Evolutionary conservation across 2,329 filamentous ascomycete species (phyloP).

Genomic region (Raffaelea ambrosiae): DNA sequence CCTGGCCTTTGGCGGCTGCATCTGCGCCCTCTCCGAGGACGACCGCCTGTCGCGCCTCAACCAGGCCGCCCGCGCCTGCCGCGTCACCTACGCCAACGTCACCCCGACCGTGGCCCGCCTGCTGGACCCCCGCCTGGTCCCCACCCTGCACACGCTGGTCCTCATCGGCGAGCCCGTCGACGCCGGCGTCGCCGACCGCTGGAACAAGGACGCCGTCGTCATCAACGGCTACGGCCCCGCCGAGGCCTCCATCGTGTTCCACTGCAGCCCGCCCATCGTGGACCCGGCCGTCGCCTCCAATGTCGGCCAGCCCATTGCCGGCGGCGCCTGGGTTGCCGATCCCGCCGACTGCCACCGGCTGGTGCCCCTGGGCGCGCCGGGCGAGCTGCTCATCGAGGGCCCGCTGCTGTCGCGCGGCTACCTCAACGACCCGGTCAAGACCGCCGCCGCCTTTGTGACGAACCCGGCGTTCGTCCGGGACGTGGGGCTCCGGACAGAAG

Average conservation of each 20-base stretch:
- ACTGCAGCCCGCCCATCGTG: conserved; percentile 5
- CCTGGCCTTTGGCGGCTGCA: conserved; percentile 24
- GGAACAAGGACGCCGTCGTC: conserved; percentile 5
- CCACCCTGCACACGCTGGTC: not conserved
- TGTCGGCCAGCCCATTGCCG: not conserved
- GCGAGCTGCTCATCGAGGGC: conserved; percentile 31
- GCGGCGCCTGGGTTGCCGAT: conserved; percentile 31
- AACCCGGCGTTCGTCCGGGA: conserved; percentile 7
- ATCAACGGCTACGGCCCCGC: conserved; percentile 24
- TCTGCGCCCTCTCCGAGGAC: conserved; percentile 23
- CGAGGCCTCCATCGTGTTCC: conserved; percentile 14
- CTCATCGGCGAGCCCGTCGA: not conserved
- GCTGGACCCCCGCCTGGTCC: not conserved
- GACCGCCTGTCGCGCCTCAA: conserved; percentile 22
- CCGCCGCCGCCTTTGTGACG: conserved; percentile 13
- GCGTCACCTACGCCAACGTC: conserved; percentile 35
- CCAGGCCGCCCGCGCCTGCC: not conserved
- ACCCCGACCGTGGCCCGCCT: conserved; percentile 33
- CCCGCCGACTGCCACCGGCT: conserved; percentile 13
- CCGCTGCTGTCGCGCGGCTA: conserved; percentile 31
- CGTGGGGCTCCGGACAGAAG: conserved; percentile 11
- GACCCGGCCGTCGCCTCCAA: not conserved
- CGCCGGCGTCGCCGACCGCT: not conserved
- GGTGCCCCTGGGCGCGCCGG: conserved; percentile 24
- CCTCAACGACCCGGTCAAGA: conserved; percentile 18